Percentiles rank a stretch among this genome's conserved stretches.
Conservation (phyloP, 768 basidiomycete genomes). For the Collybia nuda region DNA sequence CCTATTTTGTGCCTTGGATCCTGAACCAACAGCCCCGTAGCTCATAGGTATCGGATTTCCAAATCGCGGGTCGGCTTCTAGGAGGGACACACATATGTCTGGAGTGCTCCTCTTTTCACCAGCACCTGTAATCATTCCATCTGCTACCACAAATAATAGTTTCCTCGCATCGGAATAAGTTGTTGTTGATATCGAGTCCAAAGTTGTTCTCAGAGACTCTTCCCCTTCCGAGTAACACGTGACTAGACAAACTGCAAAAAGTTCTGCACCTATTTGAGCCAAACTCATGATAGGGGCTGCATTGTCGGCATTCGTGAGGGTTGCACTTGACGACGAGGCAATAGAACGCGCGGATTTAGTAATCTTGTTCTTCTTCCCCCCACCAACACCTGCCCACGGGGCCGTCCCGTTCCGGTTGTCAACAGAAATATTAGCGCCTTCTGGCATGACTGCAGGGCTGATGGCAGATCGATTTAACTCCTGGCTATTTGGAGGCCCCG, state of each 20-base stretch:
- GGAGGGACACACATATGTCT: conserved; percentile 88
- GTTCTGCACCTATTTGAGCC: conserved; percentile 89
- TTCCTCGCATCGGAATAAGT: conserved; percentile 92
- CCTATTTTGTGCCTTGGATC: conserved; percentile 86
- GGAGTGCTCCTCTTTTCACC: conserved; percentile 96
- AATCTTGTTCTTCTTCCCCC: conserved; percentile 49
- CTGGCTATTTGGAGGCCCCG: conserved; percentile 69
- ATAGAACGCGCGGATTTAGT: conserved; percentile 49
- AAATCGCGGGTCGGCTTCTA: conserved; percentile 94
- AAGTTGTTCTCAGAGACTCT: conserved; percentile 85
- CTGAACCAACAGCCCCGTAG: conserved; percentile 88
- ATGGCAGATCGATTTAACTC: conserved; percentile 83
- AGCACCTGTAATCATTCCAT: conserved; percentile 98
- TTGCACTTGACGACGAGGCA: conserved; percentile 53
- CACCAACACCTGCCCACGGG: conserved; percentile 78
- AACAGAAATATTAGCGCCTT: conserved; percentile 92
- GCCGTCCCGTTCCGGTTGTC: conserved; percentile 91
- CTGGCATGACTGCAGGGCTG: conserved; percentile 94
- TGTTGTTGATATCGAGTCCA: conserved; percentile 91
- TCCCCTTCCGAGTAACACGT: conserved; percentile 99
- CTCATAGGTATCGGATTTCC: conserved; percentile 96
- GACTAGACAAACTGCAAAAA: conserved; percentile 93
- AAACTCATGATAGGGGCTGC: conserved; percentile 75
- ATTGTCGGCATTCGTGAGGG: conserved; percentile 48
- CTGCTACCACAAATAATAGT: conserved; percentile 90